Base-by-base conservation (phyloP, 2,329 filamentous ascomycete genomes). In the Chrysoporthe austroafricana region DNA sequence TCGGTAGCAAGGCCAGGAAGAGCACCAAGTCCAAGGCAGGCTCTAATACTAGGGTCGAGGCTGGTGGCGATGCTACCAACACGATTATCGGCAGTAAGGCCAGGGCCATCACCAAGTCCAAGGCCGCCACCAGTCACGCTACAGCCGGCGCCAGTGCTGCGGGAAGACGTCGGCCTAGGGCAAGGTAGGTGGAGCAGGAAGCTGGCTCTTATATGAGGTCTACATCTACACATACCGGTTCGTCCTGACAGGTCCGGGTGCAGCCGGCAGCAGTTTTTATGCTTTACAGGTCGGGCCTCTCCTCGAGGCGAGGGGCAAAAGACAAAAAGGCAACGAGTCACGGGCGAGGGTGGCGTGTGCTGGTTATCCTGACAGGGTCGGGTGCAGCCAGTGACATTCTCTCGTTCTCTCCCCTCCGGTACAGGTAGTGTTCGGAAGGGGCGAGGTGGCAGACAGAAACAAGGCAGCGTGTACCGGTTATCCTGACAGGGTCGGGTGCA, bases 401-500 rank as follows among this genome's bases (percentile, higher is more conserved):
- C 26, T 32, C 57, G n/a, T n/a, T 3, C 43, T 16, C 36, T 16
- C 26, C 8, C 57, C 36, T n/a, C 57, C 9, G 8, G 4, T 16
- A 8, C 57, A 36, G 36, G 43, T 36, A 60, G 43, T 14, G 36
- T 39, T 39, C 4, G 36, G 36, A 39, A 39, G 16, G 43, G 57
- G 43, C n/a, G 13, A 44, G 16, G 36, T 39, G 57, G 57, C 57
- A 44, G 57, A 46, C 57, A 13, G n/a, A 21, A 14, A 39, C 2
- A 39, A 39, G 43, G 42, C 26, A 2, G 34, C 16, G 57, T 60
- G 39, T 60, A 60, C 57, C 44, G 57, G 42, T 60, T 16, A 60
- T 60, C 57, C 57, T 60, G 57, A 60, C 57, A 60, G 57, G 57
- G 42, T 60, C 42, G 36, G 36, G 36, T 39, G 36, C 36, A 39